phyloP scores from a whole-genome alignment of 495 filamentous ascomycete genomes.

The Articulospora tetracladia region DNA sequence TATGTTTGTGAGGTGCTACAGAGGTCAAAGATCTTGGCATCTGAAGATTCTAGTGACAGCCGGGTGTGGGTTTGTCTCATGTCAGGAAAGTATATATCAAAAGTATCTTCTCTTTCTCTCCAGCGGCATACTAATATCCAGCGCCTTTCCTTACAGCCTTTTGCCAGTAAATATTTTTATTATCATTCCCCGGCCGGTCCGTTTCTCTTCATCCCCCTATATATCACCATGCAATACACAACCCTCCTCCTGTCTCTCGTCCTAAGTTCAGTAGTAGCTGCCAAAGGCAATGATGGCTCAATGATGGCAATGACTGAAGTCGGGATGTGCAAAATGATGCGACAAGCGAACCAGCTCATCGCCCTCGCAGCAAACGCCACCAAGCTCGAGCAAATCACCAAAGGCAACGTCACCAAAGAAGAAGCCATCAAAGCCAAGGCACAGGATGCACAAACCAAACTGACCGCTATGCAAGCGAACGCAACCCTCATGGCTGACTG shows the following conservation, averaged over 20 bases:
- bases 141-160: neutral
- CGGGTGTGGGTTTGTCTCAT: neutral
- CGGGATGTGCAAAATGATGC: conserved; percentile 12
- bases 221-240: conserved; percentile 10
- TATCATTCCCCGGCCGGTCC: conserved; percentile 3
- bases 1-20: neutral
- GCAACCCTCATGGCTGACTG: conserved; percentile 13
- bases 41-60: conserved; percentile 2
- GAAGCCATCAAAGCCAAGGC: conserved; percentile 18
- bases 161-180: neutral
- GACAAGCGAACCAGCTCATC: neutral
- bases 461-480: conserved; percentile 6
- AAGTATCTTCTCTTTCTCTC: neutral
- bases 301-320: neutral
- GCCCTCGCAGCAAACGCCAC: conserved; percentile 12
- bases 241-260: conserved; percentile 8
- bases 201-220: neutral
- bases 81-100: neutral
- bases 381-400: conserved; percentile 12
- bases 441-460: conserved; percentile 1
- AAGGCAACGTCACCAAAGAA: conserved; percentile 14
- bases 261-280: conserved; percentile 6
- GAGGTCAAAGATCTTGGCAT: conserved; percentile 4
- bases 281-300: conserved; percentile 8
- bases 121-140: neutral